Percentiles rank a stretch among this genome's conserved stretches.
phyloP scores from a whole-genome alignment of 768 basidiomycete genomes.

The Amanita thiersii region DNA sequence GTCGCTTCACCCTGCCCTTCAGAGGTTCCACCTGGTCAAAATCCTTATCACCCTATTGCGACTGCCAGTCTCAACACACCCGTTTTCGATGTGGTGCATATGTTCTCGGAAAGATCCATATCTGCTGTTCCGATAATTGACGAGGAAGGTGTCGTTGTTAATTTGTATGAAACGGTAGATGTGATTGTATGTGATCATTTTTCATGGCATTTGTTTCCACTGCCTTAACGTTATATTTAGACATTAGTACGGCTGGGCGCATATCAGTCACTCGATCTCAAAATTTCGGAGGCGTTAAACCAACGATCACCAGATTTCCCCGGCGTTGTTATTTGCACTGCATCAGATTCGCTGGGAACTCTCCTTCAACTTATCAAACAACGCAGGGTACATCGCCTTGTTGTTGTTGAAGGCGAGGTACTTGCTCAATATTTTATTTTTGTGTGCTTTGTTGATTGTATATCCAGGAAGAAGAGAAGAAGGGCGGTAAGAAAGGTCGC shows the following conservation, averaged over 20 bases:
- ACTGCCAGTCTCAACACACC: constrained; percentile 87
- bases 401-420: constrained; percentile 91
- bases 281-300: constrained; percentile 84
- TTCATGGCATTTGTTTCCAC: constrained; percentile 1
- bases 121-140: constrained; percentile 97
- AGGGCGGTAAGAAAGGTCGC: constrained; percentile 75
- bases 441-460: constrained; percentile 1
- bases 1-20: constrained; percentile 46
- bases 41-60: constrained; percentile 84
- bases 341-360: constrained; percentile 84
- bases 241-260: constrained; percentile 91
- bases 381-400: constrained; percentile 87
- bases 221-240: constrained; percentile 30
- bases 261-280: constrained; percentile 94
- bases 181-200: constrained; percentile 68
- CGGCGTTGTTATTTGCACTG: constrained; percentile 93
- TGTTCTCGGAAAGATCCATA: constrained; percentile 94
- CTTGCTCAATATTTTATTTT: constrained; percentile 14
- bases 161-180: constrained; percentile 98
- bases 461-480: constrained; percentile 67
- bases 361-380: constrained; percentile 89
- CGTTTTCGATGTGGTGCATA: constrained; percentile 97
- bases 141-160: constrained; percentile 85
- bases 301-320: constrained; percentile 94
- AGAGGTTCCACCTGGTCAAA: constrained; percentile 42